phyloP scores from a whole-genome alignment of 2,329 filamentous ascomycete genomes.

The Lachnellula suecica region DNA sequence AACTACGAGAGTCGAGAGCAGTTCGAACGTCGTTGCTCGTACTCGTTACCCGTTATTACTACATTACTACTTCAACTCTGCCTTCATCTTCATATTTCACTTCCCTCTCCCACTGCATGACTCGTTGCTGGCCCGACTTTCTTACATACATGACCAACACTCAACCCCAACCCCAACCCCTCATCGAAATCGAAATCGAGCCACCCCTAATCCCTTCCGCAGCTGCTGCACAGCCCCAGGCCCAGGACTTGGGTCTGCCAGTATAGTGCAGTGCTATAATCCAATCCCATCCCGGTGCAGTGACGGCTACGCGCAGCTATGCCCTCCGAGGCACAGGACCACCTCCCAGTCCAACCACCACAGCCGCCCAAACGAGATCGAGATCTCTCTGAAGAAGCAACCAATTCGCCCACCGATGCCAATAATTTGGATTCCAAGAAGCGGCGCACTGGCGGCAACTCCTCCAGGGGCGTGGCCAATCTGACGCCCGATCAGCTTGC shows the following conservation, averaged over 20 bases:
- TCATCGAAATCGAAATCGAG: too few relatives aligned
- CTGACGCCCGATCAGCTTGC: conserved; percentile 85
- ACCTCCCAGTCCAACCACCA: not conserved
- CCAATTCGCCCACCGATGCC: conserved; percentile 1
- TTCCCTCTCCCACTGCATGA: too few relatives aligned
- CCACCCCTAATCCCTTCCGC: not conserved
- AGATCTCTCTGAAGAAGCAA: conserved; percentile 22
- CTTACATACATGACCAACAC: not conserved
- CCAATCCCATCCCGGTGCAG: not conserved
- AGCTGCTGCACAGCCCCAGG: not conserved
- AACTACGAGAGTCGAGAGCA: too few relatives aligned
- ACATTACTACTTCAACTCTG: too few relatives aligned
- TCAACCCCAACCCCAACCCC: not conserved
- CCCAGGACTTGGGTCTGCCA: not conserved
- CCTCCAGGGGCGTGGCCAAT: conserved; percentile 78
- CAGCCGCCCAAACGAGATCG: conserved; percentile 8
- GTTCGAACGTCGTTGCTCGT: too few relatives aligned
- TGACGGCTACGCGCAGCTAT: not conserved
- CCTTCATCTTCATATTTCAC: too few relatives aligned
- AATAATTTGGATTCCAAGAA: conserved; percentile 42
- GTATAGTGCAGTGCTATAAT: too few relatives aligned
- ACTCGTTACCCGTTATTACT: too few relatives aligned
- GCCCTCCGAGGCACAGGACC: not conserved
- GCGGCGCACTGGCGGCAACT: conserved; percentile 43
- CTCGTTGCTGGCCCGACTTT: too few relatives aligned